Evolutionary conservation across 495 filamentous ascomycete species (phyloP).

Genomic region (Copromyces sp.): DNA sequence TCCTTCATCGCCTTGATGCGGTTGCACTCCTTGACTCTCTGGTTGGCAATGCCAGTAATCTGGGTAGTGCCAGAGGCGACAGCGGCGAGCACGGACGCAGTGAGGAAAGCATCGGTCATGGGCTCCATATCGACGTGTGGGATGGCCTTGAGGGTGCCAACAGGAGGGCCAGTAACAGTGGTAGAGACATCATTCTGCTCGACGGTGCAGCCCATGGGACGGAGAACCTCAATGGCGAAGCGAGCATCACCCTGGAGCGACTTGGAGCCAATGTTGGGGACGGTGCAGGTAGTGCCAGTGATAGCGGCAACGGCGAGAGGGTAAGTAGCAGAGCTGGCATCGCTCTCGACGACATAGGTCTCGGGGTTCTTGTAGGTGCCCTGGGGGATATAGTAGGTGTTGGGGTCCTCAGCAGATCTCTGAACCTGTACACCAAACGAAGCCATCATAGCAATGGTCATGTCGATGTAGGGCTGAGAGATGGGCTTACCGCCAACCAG

Average conservation of each 20-base stretch:
- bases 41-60: slow-evolving; percentile 96
- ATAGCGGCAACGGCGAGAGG: slow-evolving; percentile 92
- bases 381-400: slow-evolving; percentile 92
- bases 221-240: slow-evolving; percentile 84
- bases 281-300: slow-evolving; percentile 85
- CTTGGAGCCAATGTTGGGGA: slow-evolving; percentile 87
- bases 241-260: slow-evolving; percentile 93
- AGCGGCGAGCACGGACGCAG: slow-evolving; percentile 85
- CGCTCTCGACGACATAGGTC: slow-evolving; percentile 88
- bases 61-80: slow-evolving; percentile 76
- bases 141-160: slow-evolving; percentile 59
- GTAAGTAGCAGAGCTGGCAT: slow-evolving; percentile 96
- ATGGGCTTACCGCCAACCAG: slow-evolving; percentile 92
- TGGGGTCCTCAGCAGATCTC: slow-evolving; percentile 47
- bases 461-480: slow-evolving; percentile 94
- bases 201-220: slow-evolving; percentile 89
- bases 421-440: slow-evolving; percentile 78
- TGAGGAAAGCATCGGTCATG: slow-evolving; percentile 98
- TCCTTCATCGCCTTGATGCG: slow-evolving; percentile 94
- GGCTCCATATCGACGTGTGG: slow-evolving; percentile 86
- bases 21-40: slow-evolving; percentile 97
- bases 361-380: slow-evolving; percentile 74
- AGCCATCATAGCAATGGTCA: slow-evolving; percentile 98
- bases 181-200: slow-evolving; percentile 77
- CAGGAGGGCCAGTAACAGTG: slow-evolving; percentile 80